phyloP scores from a whole-genome alignment of 306 rosid genomes.

The Cicer yamashitae region DNA sequence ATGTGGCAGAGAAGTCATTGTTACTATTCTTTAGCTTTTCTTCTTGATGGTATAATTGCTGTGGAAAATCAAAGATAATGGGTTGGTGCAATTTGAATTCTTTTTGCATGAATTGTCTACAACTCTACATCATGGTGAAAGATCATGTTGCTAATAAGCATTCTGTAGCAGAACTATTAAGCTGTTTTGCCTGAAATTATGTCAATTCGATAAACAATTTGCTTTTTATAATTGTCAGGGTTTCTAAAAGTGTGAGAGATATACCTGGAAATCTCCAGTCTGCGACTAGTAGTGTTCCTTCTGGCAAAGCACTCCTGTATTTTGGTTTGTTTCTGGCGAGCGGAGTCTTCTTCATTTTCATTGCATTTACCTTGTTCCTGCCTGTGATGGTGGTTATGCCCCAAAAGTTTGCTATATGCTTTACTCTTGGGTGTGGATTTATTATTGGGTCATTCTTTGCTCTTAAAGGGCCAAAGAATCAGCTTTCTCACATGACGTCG shows the following conservation, averaged over 20 bases:
- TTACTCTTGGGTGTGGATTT: conserved; percentile 90
- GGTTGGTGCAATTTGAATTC: background rate
- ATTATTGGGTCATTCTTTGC: conserved; percentile 87
- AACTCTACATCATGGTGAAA: conserved; percentile 11
- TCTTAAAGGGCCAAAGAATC: conserved; percentile 85
- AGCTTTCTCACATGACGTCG: conserved; percentile 78
- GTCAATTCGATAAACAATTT: conserved; percentile 27
- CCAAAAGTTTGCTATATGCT: conserved; percentile 90
- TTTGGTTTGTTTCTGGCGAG: conserved; percentile 79
- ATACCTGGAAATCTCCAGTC: conserved; percentile 83
- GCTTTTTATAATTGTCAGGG: conserved; percentile 53
- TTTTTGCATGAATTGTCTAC: background rate
- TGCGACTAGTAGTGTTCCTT: conserved; percentile 83
- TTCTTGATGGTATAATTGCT: conserved; percentile 2
- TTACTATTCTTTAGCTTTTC: background rate
- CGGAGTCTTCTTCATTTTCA: conserved; percentile 88
- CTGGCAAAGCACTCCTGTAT: conserved; percentile 90
- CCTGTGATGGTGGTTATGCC: conserved; percentile 94
- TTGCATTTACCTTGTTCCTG: conserved; percentile 89
- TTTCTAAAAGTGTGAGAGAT: conserved; percentile 95
- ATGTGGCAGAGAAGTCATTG: conserved; percentile 20
- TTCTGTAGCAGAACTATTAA: conserved; percentile 14
- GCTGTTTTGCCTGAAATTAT: conserved; percentile 18
- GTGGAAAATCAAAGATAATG: background rate
- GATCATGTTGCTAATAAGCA: background rate